phyloP scores from a whole-genome alignment of 129 eudicot species.

The Ambrosia trifida region DNA sequence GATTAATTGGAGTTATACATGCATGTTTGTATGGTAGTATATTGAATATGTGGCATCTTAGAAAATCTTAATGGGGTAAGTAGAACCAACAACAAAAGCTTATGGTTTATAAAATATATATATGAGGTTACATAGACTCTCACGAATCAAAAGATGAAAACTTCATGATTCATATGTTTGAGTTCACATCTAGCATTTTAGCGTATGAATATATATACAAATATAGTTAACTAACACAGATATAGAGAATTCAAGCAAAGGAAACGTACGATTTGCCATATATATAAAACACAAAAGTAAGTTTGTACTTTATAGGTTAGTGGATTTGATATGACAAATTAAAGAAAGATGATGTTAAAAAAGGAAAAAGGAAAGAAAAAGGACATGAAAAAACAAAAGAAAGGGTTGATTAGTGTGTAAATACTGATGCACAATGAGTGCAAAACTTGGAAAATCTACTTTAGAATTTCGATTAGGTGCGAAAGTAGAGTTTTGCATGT shows the following conservation, averaged over 20 bases:
- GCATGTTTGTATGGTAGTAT: too few relatives aligned
- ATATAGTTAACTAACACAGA: not conserved
- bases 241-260: not conserved
- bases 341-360: conserved; percentile 22
- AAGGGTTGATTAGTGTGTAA: conserved; percentile 21
- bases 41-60: too few relatives aligned
- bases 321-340: conserved; percentile 34
- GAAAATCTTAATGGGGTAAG: too few relatives aligned
- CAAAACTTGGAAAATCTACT: conserved; percentile 40
- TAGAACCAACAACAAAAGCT: too few relatives aligned
- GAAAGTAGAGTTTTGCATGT: conserved; percentile 51
- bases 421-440: conserved; percentile 39
- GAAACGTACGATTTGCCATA: not conserved
- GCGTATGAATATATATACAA: too few relatives aligned
- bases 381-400: not conserved
- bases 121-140: too few relatives aligned
- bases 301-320: conserved; percentile 25
- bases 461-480: conserved; percentile 40
- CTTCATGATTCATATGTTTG: too few relatives aligned
- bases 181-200: too few relatives aligned
- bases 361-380: not conserved
- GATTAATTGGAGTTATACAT: too few relatives aligned
- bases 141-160: too few relatives aligned
- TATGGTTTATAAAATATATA: too few relatives aligned
- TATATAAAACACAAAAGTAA: conserved; percentile 8